phyloP scores from a whole-genome alignment of 192 early-diverging fungal species.

The Coemansia sp. region DNA sequence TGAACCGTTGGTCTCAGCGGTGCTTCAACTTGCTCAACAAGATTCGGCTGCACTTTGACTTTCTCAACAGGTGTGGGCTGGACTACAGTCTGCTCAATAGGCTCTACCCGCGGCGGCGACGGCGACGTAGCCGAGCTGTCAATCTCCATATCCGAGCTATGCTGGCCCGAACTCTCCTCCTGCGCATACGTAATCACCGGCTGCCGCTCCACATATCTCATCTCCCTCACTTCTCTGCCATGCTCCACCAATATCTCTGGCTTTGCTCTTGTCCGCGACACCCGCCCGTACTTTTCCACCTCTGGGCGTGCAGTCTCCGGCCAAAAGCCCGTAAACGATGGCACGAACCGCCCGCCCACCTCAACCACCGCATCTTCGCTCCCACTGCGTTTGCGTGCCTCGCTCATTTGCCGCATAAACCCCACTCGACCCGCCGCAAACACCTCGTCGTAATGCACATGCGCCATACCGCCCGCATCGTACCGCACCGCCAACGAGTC shows the following conservation, averaged over 20 bases:
- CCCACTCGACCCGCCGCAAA: conserved; percentile 46
- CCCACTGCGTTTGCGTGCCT: conserved; percentile 14
- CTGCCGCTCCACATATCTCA: neutral
- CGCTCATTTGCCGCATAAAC: conserved; percentile 40
- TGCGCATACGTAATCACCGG: neutral
- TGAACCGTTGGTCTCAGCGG: neutral
- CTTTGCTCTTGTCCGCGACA: conserved; percentile 29
- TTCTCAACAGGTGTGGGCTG: neutral
- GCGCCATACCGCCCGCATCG: conserved; percentile 28
- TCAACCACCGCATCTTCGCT: conserved; percentile 23
- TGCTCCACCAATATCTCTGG: conserved; percentile 25
- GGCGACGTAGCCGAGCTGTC: conserved; percentile 26
- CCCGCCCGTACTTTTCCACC: conserved; percentile 34
- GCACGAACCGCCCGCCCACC: conserved; percentile 17
- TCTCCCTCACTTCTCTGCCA: neutral
- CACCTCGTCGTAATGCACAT: conserved; percentile 52
- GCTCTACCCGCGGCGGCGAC: neutral
- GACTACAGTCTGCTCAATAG: neutral
- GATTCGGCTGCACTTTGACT: neutral
- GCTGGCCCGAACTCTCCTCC: neutral
- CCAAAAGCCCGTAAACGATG: conserved; percentile 54
- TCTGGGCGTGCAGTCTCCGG: conserved; percentile 24
- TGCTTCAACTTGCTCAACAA: neutral
- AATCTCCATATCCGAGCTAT: conserved; percentile 45
- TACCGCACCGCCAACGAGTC: conserved; percentile 32